Base-by-base conservation (phyloP, 306 rosid species). In the Potentilla sterilis region DNA sequence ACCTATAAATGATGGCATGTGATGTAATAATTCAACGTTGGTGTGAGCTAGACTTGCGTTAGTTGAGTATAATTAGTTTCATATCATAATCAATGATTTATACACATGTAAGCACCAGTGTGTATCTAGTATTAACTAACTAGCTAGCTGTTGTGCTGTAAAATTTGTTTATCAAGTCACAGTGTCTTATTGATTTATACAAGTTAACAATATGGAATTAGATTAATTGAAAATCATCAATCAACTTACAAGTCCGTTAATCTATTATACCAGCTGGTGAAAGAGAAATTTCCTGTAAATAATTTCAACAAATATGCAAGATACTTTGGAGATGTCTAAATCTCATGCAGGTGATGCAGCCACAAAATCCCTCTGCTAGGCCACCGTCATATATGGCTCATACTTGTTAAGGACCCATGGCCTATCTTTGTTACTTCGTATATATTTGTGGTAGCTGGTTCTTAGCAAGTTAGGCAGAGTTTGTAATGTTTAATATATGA, bases 321-420 rank as follows among this genome's bases (percentile, higher is more conserved):
- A 35, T 38, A 44, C 40, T 62, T 73, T 70, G 81, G 66, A 73
- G 83, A 83, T 79, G 72, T 84, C 86, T 67, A 79, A 75, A 81
- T 83, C 84, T 83, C 84, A 67, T 54, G 40, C 42, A 75, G 72
- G 22, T 57, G 35, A 32, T 16, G 69, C 74, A 38, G 9, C 35
- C 70, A 63, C 81, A 78, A 58, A 81, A 85, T 65, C 88, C 68
- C 14, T 69, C 24, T 84, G 16, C 40, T 59, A 65, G 74, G 52
- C 59, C 69, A 58, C 16, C 67, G 32, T 69, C 77, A 28, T 58
- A 22, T 55, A 14, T 73, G 80, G 73, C 72, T 58, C 52, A 51
- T 54, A 21, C 58, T 54, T 72, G 70, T 46, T 28, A 37, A 0
- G 74, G 76, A 40, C 80, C 75, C 80, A 35, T 35, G 78, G 38